phyloP scores from a whole-genome alignment of 768 basidiomycete species.

The Tylopilus rubrobrunneus region DNA sequence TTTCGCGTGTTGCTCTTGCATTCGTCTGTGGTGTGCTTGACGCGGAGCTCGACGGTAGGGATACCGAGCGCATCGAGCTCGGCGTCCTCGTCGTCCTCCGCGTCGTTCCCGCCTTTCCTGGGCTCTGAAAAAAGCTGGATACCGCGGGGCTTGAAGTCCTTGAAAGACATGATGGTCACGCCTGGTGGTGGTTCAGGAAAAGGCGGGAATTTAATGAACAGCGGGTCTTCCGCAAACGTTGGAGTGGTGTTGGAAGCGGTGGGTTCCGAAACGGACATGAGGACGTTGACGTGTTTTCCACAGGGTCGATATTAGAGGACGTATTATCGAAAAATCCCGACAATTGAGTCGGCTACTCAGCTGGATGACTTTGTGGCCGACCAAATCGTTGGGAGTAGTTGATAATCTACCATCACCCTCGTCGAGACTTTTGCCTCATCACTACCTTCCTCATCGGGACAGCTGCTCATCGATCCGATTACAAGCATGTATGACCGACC shows the following conservation, averaged over 20 bases:
- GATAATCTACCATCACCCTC: slow-evolving; percentile 12
- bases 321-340: slow-evolving; percentile 10
- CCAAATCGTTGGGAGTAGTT: slow-evolving; percentile 2
- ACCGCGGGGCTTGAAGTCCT: slow-evolving; percentile 51
- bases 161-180: slow-evolving; percentile 52
- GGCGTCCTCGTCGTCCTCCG: slow-evolving; percentile 35
- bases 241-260: slow-evolving; percentile 10
- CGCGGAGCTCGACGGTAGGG: slow-evolving; percentile 54
- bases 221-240: slow-evolving; percentile 11
- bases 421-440: not conserved
- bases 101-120: slow-evolving; percentile 16
- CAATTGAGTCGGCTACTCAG: slow-evolving; percentile 15
- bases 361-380: not conserved
- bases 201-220: slow-evolving; percentile 40
- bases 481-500: not conserved
- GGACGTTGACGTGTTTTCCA: slow-evolving; percentile 5
- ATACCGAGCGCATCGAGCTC: slow-evolving; percentile 69
- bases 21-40: slow-evolving; percentile 51
- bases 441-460: slow-evolving; percentile 17
- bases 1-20: slow-evolving; percentile 55
- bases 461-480: not conserved
- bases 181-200: slow-evolving; percentile 45
- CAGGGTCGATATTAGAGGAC: slow-evolving; percentile 11
- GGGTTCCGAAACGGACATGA: slow-evolving; percentile 21
- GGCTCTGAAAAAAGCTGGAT: slow-evolving; percentile 48